These are phyloP conservation scores for Daldinia grandis DNA, from an alignment of 495 filamentous ascomycete species.

Conservation along the genomic window DNA sequence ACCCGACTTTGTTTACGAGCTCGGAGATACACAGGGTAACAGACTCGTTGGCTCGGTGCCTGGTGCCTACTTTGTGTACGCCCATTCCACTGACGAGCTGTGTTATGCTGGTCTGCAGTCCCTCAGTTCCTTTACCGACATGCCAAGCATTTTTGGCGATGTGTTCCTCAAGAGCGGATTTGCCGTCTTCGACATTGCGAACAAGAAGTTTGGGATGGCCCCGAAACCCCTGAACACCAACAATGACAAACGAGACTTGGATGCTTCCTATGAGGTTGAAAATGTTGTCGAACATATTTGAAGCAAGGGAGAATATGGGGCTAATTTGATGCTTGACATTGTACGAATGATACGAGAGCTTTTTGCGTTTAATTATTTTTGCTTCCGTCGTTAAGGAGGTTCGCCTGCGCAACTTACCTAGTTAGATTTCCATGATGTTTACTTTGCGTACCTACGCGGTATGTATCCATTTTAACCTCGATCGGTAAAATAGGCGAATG, in stretches of 20 bases:
- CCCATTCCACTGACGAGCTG: conserved; percentile 60
- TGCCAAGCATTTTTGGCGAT: conserved; percentile 73
- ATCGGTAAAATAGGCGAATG: conserved; percentile 14
- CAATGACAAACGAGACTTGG: conserved; percentile 24
- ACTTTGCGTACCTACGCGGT: conserved; percentile 8
- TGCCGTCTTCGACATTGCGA: conserved; percentile 76
- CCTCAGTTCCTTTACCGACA: conserved; percentile 50
- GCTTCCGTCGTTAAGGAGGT: conserved; percentile 8
- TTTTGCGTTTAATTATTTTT: conserved; percentile 12
- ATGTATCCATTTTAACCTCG: conserved; percentile 11
- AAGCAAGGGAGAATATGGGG: not conserved
- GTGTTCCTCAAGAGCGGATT: conserved; percentile 79
- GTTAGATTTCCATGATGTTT: conserved; percentile 11
- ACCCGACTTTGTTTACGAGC: conserved; percentile 59
- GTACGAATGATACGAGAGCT: not conserved
- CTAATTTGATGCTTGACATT: not conserved
- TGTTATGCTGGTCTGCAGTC: conserved; percentile 79
- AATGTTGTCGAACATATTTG: not conserved
- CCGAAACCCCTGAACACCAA: conserved; percentile 53
- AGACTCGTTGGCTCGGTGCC: conserved; percentile 67
- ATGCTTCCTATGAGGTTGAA: not conserved
- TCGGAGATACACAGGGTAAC: conserved; percentile 68
- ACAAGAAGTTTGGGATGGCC: conserved; percentile 71
- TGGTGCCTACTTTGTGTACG: conserved; percentile 73
- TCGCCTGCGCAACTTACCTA: not conserved